Percentiles rank a stretch among this genome's conserved stretches.
Evolutionary conservation across 2,329 filamentous ascomycete genomes (phyloP).

Genomic region (Penicillium sumatraense): DNA sequence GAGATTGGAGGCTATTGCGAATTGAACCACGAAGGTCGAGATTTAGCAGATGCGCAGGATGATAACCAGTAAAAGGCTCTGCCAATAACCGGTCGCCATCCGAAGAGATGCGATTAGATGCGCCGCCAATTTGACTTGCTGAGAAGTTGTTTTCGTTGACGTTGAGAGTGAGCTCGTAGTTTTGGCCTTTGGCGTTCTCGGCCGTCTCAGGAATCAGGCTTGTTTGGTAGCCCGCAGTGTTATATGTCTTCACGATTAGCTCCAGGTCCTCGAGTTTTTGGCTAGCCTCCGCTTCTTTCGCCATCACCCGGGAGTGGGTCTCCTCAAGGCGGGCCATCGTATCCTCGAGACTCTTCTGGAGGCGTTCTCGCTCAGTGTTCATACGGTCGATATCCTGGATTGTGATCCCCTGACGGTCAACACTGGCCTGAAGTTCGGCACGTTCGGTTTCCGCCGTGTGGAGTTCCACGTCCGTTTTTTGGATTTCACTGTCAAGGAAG

Average conservation of each 20-base stretch:
- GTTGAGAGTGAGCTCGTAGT: conserved; percentile 85
- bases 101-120: conserved; percentile 51
- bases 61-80: conserved; percentile 83
- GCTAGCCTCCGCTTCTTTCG: conserved; percentile 87
- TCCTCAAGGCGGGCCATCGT: conserved; percentile 80
- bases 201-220: conserved; percentile 85
- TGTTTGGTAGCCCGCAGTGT: conserved; percentile 91
- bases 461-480: conserved; percentile 75
- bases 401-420: conserved; percentile 92
- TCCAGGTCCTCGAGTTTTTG: conserved; percentile 91
- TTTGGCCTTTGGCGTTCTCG: conserved; percentile 78
- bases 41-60: conserved; percentile 85
- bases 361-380: conserved; percentile 89
- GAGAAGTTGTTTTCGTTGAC: conserved; percentile 82
- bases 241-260: conserved; percentile 85
- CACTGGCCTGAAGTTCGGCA: conserved; percentile 75
- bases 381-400: conserved; percentile 99
- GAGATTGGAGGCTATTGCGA: conserved; percentile 74
- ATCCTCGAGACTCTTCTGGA: conserved; percentile 85
- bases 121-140: conserved; percentile 59
- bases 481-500: conserved; percentile 83
- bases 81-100: conserved; percentile 78
- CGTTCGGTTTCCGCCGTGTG: conserved; percentile 83
- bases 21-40: conserved; percentile 83
- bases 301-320: conserved; percentile 77